Evolutionary conservation across 495 filamentous ascomycete genomes (phyloP).

Genomic region (Lentithecium fluviatile): DNA sequence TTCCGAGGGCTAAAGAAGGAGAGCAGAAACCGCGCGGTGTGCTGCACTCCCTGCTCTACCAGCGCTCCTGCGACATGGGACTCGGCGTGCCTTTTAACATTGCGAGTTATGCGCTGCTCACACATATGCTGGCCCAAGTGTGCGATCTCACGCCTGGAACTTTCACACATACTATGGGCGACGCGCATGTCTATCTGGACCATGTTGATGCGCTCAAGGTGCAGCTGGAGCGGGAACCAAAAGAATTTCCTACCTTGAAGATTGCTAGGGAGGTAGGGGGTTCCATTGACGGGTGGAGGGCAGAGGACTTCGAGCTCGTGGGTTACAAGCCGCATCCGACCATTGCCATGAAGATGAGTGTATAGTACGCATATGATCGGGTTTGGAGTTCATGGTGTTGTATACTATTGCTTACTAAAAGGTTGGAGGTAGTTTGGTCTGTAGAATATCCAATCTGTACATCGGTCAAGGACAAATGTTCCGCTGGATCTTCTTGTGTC

Average conservation of each 20-base stretch:
- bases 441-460: neutral
- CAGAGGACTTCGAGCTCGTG: slow-evolving; percentile 83
- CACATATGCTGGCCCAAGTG: slow-evolving; percentile 88
- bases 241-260: slow-evolving; percentile 74
- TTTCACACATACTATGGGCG: slow-evolving; percentile 91
- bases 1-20: slow-evolving; percentile 48
- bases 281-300: slow-evolving; percentile 78
- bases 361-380: slow-evolving; percentile 50
- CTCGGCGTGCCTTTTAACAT: slow-evolving; percentile 98
- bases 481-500: too few species aligned
- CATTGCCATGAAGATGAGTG: slow-evolving; percentile 98
- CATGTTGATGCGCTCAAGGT: slow-evolving; percentile 82
- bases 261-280: slow-evolving; percentile 65
- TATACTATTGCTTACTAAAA: neutral
- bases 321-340: slow-evolving; percentile 87
- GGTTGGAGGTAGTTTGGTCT: too few species aligned
- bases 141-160: slow-evolving; percentile 78
- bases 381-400: too few species aligned
- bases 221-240: slow-evolving; percentile 77
- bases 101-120: slow-evolving; percentile 85
- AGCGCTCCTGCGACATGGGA: slow-evolving; percentile 95
- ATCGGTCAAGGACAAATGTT: too few species aligned
- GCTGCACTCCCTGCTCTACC: slow-evolving; percentile 83
- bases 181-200: slow-evolving; percentile 92
- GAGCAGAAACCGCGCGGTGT: slow-evolving; percentile 57